Evolutionary conservation across 2,329 filamentous ascomycete species (phyloP), one percentile per base, ranked within the genome.

Genomic region (Fusarium sarcochroum): DNA sequence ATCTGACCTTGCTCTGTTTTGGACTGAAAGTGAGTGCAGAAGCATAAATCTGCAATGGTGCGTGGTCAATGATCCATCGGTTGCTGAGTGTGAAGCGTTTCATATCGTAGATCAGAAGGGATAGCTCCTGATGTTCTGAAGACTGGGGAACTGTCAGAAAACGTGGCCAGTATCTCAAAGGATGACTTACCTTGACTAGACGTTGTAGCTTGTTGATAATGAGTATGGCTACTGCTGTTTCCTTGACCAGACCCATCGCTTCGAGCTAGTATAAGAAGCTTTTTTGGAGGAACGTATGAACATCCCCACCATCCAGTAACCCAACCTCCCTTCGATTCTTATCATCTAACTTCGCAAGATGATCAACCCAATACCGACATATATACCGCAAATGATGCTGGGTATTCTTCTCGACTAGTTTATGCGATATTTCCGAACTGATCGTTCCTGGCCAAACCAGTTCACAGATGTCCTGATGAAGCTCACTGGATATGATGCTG

Each of bases 281-380:
- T 6, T 46, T 30, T 4, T 38, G 21, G 2, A 66, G 47, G 15
- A 63, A 60, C 4, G 6, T 4, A 32, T 66, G 47, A 8, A 63
- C 35, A 4, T 20, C 2, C 6, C 63, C 55, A 8, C 7, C n/a
- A n/a, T 66, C 63, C 2, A 11, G 10, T 2, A 66, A 14, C 2
- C 41, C 48, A 17, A 11, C 17, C 8, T 57, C 23, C 4, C 7
- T 8, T 2, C 30, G 15, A 4, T 9, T 10, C 14, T 27, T 7
- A 3, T 49, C 38, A 5, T 52, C 42, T 2, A 57, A 27, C 10
- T 25, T 32, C 0, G 25, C 20, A 2, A 64, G 27, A 37, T 67
- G 64, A 10, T 61, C 20, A 15, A 52, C 52, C 64, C 60, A 65
- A 14, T 60, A 67, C 0, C 20, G 35, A 14, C 52, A 61, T 2